Conservation (phyloP, 352 stramenopile genomes). For the Globisporangium mamillatum region DNA sequence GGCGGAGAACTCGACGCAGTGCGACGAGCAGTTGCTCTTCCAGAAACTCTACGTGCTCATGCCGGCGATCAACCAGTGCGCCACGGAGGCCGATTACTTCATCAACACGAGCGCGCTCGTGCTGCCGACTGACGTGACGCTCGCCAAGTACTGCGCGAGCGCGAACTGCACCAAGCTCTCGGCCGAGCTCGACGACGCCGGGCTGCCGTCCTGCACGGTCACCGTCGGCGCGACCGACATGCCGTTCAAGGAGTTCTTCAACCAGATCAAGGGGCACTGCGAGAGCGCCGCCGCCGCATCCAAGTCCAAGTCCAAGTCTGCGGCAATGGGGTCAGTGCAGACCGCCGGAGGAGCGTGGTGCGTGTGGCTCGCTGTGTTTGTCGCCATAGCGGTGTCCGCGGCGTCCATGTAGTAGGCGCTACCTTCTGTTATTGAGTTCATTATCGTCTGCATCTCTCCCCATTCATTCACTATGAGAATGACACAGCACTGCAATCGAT, state of each 20-base stretch:
- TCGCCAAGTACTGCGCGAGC: slow-evolving; percentile 34
- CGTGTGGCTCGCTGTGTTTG: neutral
- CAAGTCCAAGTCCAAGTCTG: slow-evolving; percentile 2
- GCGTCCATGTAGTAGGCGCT: neutral
- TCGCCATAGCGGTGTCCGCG: neutral
- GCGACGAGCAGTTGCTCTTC: slow-evolving; percentile 37
- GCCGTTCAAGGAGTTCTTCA: slow-evolving; percentile 36
- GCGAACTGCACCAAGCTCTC: slow-evolving; percentile 34
- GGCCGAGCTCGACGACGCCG: slow-evolving; percentile 34
- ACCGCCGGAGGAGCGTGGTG: neutral
- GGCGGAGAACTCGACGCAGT: slow-evolving; percentile 15
- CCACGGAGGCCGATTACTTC: slow-evolving; percentile 33
- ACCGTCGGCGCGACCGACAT: slow-evolving; percentile 23
- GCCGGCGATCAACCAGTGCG: slow-evolving; percentile 45
- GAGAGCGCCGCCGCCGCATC: neutral
- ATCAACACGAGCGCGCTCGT: slow-evolving; percentile 26
- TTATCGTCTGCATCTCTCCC: neutral
- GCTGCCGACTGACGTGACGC: slow-evolving; percentile 20
- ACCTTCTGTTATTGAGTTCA: neutral
- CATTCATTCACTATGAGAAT: slow-evolving; percentile 1
- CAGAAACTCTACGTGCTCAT: slow-evolving; percentile 50
- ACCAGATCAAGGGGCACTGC: slow-evolving; percentile 28
- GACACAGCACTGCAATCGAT: neutral
- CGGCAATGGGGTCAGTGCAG: neutral
- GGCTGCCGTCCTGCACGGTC: slow-evolving; percentile 32